Base-by-base conservation (phyloP, 2,329 filamentous ascomycete species). In the Piedraia hortae region DNA sequence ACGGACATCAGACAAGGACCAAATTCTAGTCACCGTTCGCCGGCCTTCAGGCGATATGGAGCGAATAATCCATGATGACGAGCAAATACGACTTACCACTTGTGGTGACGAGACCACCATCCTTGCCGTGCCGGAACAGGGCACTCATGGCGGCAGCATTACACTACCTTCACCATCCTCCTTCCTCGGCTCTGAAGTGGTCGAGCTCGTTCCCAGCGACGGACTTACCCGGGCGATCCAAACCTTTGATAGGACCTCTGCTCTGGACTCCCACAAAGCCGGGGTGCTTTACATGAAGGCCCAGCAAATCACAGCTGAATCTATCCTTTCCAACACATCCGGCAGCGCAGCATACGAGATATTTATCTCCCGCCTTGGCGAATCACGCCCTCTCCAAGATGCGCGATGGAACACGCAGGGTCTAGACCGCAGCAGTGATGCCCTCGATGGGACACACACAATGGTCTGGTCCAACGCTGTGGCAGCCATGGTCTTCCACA, bases 391-490 rank as follows among this genome's bases (percentile, higher is more conserved):
- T 25, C 54, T 97, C 13, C 69, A 78, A 35, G 73, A 67, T 11
- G 73, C 78, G 6, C 71, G 62, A 11, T 88, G 90, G 51, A 93
- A 97, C 37, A 78, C 80, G 0, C 82, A 91, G 37, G 85, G 85
- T 3, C 51, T 97, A 12, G 80, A 93, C 42, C 63, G 66, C 14
- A 56, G 64, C 28, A n/a, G n/a, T n/a, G 60, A 67, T 33, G 68
- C 82, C 36, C 56, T 56, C 2, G 85, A 97, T 43, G 85, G 85
- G 14, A 62, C 80, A 36, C 77, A 72, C 43, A 77, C 80, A 0
- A 80, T 82, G 39, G 82, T 75, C 37, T 97, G 85, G 80, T 72
- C 80, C 28, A 85, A 93, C 42, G 62, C 80, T 19, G 77, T 91
- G 26, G 85, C 80, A 4, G 85, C 93, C 42, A 73, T 97, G 19